Conservation (phyloP, 2,329 filamentous ascomycete species). For the Furcasterigmium sp. region DNA sequence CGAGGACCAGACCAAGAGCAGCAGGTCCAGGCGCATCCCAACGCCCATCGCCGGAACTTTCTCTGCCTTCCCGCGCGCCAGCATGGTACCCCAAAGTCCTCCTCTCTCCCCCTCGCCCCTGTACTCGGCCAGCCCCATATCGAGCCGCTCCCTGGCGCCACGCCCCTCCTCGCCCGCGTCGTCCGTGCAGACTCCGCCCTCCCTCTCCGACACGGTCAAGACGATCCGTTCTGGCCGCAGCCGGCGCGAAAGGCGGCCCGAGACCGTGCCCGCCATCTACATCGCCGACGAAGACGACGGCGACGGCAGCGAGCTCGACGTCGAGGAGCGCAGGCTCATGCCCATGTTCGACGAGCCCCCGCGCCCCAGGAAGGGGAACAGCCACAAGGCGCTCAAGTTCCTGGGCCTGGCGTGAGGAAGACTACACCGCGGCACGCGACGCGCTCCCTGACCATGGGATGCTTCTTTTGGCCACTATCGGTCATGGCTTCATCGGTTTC, state of each 20-base stretch:
- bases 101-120: constrained; percentile 6
- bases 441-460: too few species aligned
- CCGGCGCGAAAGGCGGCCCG: constrained; percentile 17
- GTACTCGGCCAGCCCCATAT: neutral
- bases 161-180: constrained; percentile 10
- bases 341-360: constrained; percentile 37
- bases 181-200: constrained; percentile 20
- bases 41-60: constrained; percentile 21
- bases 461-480: too few species aligned
- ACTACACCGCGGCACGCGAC: too few species aligned
- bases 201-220: constrained; percentile 25
- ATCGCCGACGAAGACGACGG: constrained; percentile 28
- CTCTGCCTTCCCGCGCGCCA: constrained; percentile 21
- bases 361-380: constrained; percentile 32
- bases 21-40: constrained; percentile 14
- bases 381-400: constrained; percentile 49
- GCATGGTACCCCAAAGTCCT: constrained; percentile 5
- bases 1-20: constrained; percentile 8
- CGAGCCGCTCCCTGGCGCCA: neutral
- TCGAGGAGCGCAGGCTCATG: constrained; percentile 48
- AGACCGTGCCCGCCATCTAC: constrained; percentile 14
- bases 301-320: constrained; percentile 36
- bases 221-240: constrained; percentile 23
- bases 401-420: constrained; percentile 39
- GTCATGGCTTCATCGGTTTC: too few species aligned